Evolutionary conservation across 495 filamentous ascomycete species (phyloP), one percentile per base, ranked within the genome.

Genomic region (Rhypophila decipiens): DNA sequence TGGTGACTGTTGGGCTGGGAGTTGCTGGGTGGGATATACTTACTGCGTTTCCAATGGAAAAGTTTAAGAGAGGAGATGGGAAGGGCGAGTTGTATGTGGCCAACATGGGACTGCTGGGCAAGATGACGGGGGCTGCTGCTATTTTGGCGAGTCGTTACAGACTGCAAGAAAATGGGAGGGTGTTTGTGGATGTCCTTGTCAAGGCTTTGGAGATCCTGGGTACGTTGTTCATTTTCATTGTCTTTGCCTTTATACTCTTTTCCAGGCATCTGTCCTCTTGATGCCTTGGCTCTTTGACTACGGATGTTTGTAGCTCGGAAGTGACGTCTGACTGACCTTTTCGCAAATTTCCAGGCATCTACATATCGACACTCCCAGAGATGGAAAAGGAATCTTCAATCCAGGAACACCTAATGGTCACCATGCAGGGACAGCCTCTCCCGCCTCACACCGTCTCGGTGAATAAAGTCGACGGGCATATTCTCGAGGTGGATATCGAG

Each of bases 111-210:
- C 68, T 98, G 3, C 52, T 96, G 19, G 86, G 77, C 13, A 95
- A 95, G 61, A 94, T 97, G 84, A 88, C 89, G 2, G 93, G 89
- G 7, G 80, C 82, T 2, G 90, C 87, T 0, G 93, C 88, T 0
- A 70, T 96, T 12, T 57, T 85, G 1, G 67, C 61, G 8, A 82
- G 71, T 11, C 71, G 74, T n/a, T 74, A 80, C 12, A 72, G 69
- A 20, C 55, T 81, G 7, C 66, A 76, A 9, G 67, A 77, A 21
- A 83, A 77, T 36, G 82, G 86, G 2, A 62, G 69, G 33, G 63
- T 95, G 22, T 65, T 79, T 13, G 63, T 90, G 15, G 77, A 79
- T 51, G 75, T 82, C 5, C 74, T 69, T 34, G 51, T 96, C 34
- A 98, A 95, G 61, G 90, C 87, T 1, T 63, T 98, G 20, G 93